These are phyloP conservation scores for Coprinopsis sp. DNA, from an alignment of 768 basidiomycete genomes.

Conservation along the genomic window DNA sequence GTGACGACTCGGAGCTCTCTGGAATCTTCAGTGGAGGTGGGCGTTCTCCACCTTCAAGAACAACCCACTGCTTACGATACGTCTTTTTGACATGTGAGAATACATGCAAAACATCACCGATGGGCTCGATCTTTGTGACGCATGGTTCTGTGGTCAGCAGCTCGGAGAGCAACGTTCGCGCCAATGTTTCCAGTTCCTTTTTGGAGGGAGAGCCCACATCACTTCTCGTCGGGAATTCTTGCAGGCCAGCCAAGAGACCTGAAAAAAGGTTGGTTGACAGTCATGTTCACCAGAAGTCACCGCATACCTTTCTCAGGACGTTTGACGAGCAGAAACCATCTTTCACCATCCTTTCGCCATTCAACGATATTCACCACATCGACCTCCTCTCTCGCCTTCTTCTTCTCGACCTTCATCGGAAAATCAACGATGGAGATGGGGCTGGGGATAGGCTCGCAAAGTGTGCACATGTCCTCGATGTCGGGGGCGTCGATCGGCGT, in stretches of 20 bases:
- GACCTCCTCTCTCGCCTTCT: constrained; percentile 78
- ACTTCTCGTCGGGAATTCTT: constrained; percentile 74
- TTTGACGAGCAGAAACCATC: constrained; percentile 73
- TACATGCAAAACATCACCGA: constrained; percentile 69
- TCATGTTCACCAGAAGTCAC: constrained; percentile 5
- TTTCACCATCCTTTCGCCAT: constrained; percentile 50
- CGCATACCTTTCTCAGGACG: constrained; percentile 76
- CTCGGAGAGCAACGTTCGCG: constrained; percentile 38
- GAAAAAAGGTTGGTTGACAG: constrained; percentile 7
- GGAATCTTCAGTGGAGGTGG: constrained; percentile 28
- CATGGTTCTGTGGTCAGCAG: constrained; percentile 26
- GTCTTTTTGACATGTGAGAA: constrained; percentile 92
- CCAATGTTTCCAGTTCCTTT: constrained; percentile 19
- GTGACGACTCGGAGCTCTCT: neutral
- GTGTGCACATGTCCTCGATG: constrained; percentile 71
- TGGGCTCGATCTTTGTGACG: constrained; percentile 44
- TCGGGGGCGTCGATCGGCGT: constrained; percentile 42
- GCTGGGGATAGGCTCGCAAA: constrained; percentile 57
- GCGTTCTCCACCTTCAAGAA: constrained; percentile 51
- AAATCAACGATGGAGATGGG: constrained; percentile 57
- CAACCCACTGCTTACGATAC: constrained; percentile 69
- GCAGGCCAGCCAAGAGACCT: constrained; percentile 89
- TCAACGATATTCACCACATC: constrained; percentile 85
- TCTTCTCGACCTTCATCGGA: constrained; percentile 82
- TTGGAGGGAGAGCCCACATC: constrained; percentile 37